Evolutionary conservation across 352 stramenopile genomes (phyloP).

Genomic region (Pythium biforme): DNA sequence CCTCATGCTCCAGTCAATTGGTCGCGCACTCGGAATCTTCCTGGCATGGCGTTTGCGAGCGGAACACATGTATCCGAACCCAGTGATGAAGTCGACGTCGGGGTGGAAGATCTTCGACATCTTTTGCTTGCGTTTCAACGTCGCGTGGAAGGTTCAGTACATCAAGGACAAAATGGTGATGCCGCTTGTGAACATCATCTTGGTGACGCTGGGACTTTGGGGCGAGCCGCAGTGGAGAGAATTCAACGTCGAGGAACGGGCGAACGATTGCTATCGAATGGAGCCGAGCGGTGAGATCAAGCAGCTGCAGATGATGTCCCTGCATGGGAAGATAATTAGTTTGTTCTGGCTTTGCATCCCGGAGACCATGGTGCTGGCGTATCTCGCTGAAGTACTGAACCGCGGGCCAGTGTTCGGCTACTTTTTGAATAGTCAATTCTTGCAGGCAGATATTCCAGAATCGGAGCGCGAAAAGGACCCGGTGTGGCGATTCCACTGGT

Average conservation of each 20-base stretch:
- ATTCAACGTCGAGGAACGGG: slow-evolving; percentile 58
- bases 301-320: slow-evolving; percentile 69
- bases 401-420: slow-evolving; percentile 57
- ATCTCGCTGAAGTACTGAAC: slow-evolving; percentile 55
- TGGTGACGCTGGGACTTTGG: slow-evolving; percentile 52
- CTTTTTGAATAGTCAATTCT: slow-evolving; percentile 57
- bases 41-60: slow-evolving; percentile 37
- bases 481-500: slow-evolving; percentile 43
- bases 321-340: slow-evolving; percentile 64
- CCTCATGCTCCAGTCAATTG: slow-evolving; percentile 54
- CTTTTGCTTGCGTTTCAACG: slow-evolving; percentile 57
- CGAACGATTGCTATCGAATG: slow-evolving; percentile 55
- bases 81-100: slow-evolving; percentile 25
- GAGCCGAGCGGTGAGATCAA: slow-evolving; percentile 55
- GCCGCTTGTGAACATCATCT: slow-evolving; percentile 44
- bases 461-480: slow-evolving; percentile 52
- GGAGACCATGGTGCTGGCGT: slow-evolving; percentile 43
- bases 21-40: slow-evolving; percentile 35
- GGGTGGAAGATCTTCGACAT: slow-evolving; percentile 35
- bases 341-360: slow-evolving; percentile 65
- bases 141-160: slow-evolving; percentile 58
- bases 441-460: slow-evolving; percentile 56
- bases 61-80: slow-evolving; percentile 49
- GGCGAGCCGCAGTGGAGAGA: slow-evolving; percentile 45
- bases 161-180: slow-evolving; percentile 58